Evolutionary conservation across 2,329 filamentous ascomycete genomes (phyloP).

Genomic region (Dothiorella sarmentorum): DNA sequence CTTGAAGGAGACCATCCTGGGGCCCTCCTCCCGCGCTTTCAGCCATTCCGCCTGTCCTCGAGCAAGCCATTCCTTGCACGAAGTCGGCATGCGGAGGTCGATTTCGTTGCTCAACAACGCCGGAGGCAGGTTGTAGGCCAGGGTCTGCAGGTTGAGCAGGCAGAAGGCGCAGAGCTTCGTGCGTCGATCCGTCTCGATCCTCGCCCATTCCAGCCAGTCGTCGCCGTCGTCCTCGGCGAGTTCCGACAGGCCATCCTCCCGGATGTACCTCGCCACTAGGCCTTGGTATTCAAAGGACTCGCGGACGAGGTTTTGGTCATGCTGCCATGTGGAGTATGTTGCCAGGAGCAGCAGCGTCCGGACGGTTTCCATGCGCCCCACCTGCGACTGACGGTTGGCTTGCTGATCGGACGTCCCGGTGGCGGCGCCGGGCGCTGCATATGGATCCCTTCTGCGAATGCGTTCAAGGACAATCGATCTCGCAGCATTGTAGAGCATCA

Average conservation of each 20-base stretch:
- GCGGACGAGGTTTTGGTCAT: background rate
- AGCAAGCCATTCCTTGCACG: constrained; percentile 1
- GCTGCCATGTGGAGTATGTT: constrained; percentile 1
- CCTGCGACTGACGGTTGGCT: background rate
- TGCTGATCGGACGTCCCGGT: constrained; percentile 20
- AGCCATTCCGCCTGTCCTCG: background rate
- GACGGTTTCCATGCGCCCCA: constrained; percentile 24
- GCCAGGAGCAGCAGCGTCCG: constrained; percentile 1
- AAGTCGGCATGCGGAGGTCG: background rate
- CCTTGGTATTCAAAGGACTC: constrained; percentile 5
- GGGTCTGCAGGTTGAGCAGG: background rate
- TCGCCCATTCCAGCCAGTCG: background rate
- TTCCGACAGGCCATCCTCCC: constrained; percentile 1
- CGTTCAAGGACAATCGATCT: background rate
- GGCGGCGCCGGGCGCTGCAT: background rate
- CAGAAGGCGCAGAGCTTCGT: constrained; percentile 5
- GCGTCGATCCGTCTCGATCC: background rate
- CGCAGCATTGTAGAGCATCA: background rate
- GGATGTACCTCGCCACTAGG: background rate
- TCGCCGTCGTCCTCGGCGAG: background rate
- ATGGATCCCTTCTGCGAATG: background rate
- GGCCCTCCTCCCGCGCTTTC: constrained; percentile 17
- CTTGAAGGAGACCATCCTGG: constrained; percentile 18
- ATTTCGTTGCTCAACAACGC: background rate
- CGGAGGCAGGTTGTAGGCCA: background rate